A percentile compares a stretch with the other conserved stretches of the same genome.
Conservation (phyloP, 768 basidiomycete species). For the Rhizopogon salebrosus region DNA sequence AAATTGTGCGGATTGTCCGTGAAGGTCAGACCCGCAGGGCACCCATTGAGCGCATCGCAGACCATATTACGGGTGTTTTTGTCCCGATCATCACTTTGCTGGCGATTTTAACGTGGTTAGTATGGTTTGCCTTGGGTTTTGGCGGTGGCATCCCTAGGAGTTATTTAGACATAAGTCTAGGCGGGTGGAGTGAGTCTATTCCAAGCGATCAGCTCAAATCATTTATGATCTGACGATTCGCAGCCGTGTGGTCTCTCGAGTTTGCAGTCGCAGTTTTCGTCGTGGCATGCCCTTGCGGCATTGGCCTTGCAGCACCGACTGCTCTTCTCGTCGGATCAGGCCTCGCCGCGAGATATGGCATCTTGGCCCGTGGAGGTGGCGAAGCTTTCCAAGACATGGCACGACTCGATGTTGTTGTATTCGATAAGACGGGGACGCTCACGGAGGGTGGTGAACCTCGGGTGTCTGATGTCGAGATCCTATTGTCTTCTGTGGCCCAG, state of each 20-base stretch:
- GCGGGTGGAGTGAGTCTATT: conserved; percentile 57
- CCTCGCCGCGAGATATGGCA: conserved; percentile 71
- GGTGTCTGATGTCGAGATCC: conserved; percentile 49
- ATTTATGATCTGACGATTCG: neutral
- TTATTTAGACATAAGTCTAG: conserved; percentile 49
- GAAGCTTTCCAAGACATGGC: conserved; percentile 84
- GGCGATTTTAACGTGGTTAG: conserved; percentile 62
- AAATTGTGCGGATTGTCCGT: conserved; percentile 70
- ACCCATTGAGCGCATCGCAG: conserved; percentile 74
- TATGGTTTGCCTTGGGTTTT: conserved; percentile 67
- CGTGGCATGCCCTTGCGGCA: conserved; percentile 83
- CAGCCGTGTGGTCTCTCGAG: conserved; percentile 71
- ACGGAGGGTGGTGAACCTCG: conserved; percentile 61
- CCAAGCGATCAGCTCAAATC: neutral
- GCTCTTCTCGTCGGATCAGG: conserved; percentile 82
- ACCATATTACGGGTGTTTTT: conserved; percentile 70
- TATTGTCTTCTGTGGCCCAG: conserved; percentile 10
- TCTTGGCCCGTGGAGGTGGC: conserved; percentile 82
- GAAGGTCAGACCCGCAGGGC: conserved; percentile 71
- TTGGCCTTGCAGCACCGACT: conserved; percentile 82
- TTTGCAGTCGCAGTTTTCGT: conserved; percentile 83
- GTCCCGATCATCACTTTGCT: conserved; percentile 74
- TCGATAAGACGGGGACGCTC: conserved; percentile 87
- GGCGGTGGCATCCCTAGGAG: conserved; percentile 49
- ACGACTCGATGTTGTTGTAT: conserved; percentile 64